Evolutionary conservation across 768 basidiomycete genomes (phyloP), one percentile per base, ranked within the genome.

Genomic region (Daedaleopsis nitida): DNA sequence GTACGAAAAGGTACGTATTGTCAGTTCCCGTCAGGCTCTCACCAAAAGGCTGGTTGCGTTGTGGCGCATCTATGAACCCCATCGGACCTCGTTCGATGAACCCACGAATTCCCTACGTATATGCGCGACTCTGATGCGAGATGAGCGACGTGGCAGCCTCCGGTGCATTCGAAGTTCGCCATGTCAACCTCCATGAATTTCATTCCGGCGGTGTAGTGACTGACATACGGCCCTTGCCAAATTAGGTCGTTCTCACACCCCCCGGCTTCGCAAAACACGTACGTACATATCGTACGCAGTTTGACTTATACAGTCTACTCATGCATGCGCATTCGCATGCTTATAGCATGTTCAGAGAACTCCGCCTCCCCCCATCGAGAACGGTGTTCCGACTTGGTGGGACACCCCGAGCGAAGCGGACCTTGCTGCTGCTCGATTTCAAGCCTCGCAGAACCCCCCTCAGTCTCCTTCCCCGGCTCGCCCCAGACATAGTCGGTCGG

Each of bases 191-290:
- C n/a, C 44, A 5, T 10, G 2, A n/a, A 45, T 45, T 49, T 27
- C 21, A 49, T 9, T 10, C 12, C 23, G 47, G 23, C 9, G 8
- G 10, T n/a, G 45, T 19, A 12, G 23, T 21, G 23, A 23, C n/a
- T 59, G 38, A 38, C 42, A 19, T 19, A 38, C 10, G 19, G 17
- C 19, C 5, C 44, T n/a, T 9, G 17, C 47, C 14, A 27, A 13
- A 24, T 2, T 65, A 92, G 90, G 81, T 87, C 43, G 73, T 89
- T 9, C 61, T 83, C 7, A 91, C 87, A 6, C 73, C 87, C 0
- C 90, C 91, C 42, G 91, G 91, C 16, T 79, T 81, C 66, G 91
- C 91, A 7, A 74, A 71, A 74, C 80, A 91, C 65, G 90, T 91
- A 72, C 58, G 86, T 75, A 2, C 37, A n/a, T 53, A 32, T 34